A percentile compares a stretch with the other conserved stretches of the same genome.
Evolutionary conservation across 805 yeast species (phyloP).

Genomic region (Saccharomycopsis fermentans): DNA sequence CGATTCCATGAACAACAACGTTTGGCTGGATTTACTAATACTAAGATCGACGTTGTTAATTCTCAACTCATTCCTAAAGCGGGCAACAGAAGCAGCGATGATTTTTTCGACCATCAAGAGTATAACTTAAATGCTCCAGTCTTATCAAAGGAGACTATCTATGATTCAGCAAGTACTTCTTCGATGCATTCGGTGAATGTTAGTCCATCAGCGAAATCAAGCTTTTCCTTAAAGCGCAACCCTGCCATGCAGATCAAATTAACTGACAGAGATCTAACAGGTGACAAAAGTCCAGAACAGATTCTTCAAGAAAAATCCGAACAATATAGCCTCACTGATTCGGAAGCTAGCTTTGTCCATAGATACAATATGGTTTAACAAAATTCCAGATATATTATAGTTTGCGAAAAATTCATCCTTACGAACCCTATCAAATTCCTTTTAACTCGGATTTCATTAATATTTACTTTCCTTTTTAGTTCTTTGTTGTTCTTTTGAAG

Average conservation of each 20-base stretch:
- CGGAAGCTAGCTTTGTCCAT: not conserved
- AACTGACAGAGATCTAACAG: not conserved
- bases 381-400: not conserved
- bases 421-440: not conserved
- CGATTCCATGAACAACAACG: not conserved
- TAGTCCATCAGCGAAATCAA: not conserved
- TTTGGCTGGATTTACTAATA: not conserved
- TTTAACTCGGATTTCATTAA: not conserved
- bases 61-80: constrained; percentile 16
- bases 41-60: constrained; percentile 5
- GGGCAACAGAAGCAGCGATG: constrained; percentile 11
- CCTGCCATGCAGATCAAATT: not conserved
- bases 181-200: not conserved
- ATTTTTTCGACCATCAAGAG: not conserved
- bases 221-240: not conserved
- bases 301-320: not conserved
- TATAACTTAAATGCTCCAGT: constrained; percentile 15
- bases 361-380: not conserved
- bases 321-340: not conserved
- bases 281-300: not conserved
- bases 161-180: not conserved
- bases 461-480: not conserved
- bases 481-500: not conserved
- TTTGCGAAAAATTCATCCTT: not conserved
- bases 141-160: not conserved